A percentile compares a stretch with the other conserved stretches of the same genome.
Conservation (phyloP, 1,284 basidiomycete genomes). For the Microbotryum violaceum region DNA sequence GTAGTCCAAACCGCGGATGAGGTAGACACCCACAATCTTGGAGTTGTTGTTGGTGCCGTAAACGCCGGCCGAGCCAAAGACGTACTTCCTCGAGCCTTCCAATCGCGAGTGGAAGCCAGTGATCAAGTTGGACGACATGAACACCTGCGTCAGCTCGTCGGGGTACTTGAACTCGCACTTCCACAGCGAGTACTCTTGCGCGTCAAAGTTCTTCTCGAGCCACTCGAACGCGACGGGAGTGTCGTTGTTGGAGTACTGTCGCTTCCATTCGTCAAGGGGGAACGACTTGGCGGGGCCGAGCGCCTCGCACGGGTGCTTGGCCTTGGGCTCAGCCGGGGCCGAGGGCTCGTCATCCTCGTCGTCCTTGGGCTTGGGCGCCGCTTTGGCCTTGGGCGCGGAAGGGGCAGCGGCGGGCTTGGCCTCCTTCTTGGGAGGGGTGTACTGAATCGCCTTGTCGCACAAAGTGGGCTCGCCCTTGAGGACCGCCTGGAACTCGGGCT, state of each 20-base stretch:
- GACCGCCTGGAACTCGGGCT: slow-evolving; percentile 54
- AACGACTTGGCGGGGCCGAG: slow-evolving; percentile 76
- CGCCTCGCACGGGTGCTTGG: slow-evolving; percentile 83
- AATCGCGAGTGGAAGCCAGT: slow-evolving; percentile 93
- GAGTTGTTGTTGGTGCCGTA: slow-evolving; percentile 71
- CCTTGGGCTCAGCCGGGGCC: slow-evolving; percentile 59
- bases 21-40: slow-evolving; percentile 56
- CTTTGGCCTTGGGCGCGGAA: slow-evolving; percentile 56
- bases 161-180: slow-evolving; percentile 96
- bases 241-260: slow-evolving; percentile 94
- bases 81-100: slow-evolving; percentile 80
- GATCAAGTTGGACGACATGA: slow-evolving; percentile 79
- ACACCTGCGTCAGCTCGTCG: slow-evolving; percentile 78
- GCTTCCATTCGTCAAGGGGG: slow-evolving; percentile 97
- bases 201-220: slow-evolving; percentile 62
- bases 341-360: slow-evolving; percentile 54
- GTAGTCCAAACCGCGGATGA: slow-evolving; percentile 66
- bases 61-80: slow-evolving; percentile 88
- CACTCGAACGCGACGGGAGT: slow-evolving; percentile 49
- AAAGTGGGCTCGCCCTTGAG: slow-evolving; percentile 51
- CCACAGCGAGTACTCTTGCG: slow-evolving; percentile 85
- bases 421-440: slow-evolving; percentile 64
- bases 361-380: slow-evolving; percentile 53
- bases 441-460: slow-evolving; percentile 64
- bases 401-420: slow-evolving; percentile 47